Percentiles rank a stretch among this genome's conserved stretches.
These are phyloP conservation scores for Oryza officinalis DNA, from an alignment of 176 grass and related monocot genomes.

Conservation along the genomic window DNA sequence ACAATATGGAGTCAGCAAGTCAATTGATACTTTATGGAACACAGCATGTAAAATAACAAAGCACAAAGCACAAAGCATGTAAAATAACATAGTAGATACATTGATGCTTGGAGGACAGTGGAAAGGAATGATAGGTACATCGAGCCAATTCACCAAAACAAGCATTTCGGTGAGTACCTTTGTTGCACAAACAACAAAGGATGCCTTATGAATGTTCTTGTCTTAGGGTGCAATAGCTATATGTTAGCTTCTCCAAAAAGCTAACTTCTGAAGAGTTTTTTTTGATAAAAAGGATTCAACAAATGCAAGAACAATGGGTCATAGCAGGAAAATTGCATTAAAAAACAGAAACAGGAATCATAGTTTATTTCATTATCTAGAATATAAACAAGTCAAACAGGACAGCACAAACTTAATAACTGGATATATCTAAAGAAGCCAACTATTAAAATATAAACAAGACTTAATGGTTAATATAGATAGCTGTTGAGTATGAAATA, in stretches of 20 bases:
- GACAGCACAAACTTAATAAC: too few species aligned
- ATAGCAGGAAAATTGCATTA: too few species aligned
- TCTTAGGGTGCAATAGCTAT: constrained; percentile 11
- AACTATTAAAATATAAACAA: background rate
- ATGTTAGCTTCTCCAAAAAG: constrained; percentile 10
- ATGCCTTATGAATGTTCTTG: background rate
- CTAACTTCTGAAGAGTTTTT: constrained; percentile 8
- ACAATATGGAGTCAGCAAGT: background rate
- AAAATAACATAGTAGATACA: too few species aligned
- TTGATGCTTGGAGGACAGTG: too few species aligned
- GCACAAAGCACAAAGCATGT: background rate
- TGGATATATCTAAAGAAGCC: background rate
- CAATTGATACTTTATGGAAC: background rate
- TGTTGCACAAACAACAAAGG: too few species aligned
- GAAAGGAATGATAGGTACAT: too few species aligned
- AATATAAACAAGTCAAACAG: too few species aligned
- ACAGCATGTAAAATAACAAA: background rate
- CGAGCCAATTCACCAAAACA: too few species aligned
- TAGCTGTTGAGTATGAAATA: background rate
- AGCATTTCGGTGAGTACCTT: too few species aligned
- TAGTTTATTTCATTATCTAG: too few species aligned
- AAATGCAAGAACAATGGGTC: background rate
- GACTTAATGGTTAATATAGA: background rate
- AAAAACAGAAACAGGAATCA: too few species aligned
- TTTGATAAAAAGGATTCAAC: constrained; percentile 2